Percentiles rank a stretch among this genome's conserved stretches.
phyloP scores from a whole-genome alignment of 495 filamentous ascomycete species.

The Penicillium antarcticum region DNA sequence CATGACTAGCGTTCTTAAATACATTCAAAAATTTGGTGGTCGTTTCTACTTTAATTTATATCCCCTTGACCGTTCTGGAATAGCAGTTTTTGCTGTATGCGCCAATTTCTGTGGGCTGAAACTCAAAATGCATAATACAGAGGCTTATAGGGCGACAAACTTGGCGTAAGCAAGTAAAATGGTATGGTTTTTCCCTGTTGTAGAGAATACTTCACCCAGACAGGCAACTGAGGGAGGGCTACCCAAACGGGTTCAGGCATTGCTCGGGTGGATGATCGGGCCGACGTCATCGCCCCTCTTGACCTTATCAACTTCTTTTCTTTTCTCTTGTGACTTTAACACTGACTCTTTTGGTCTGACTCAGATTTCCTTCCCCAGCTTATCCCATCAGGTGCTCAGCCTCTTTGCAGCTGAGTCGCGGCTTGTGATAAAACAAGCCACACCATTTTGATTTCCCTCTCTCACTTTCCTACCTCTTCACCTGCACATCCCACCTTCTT shows the following conservation, averaged over 20 bases:
- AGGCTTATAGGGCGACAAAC: too few species aligned
- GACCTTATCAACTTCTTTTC: slow-evolving; percentile 1
- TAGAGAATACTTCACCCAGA: too few species aligned
- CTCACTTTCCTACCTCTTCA: slow-evolving; percentile 1
- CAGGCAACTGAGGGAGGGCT: too few species aligned
- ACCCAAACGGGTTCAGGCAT: neutral
- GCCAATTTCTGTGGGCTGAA: too few species aligned
- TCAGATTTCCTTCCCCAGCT: slow-evolving; percentile 2
- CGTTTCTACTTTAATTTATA: neutral
- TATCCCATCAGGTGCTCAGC: slow-evolving; percentile 1
- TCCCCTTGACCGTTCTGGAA: neutral
- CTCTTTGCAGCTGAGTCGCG: slow-evolving; percentile 6
- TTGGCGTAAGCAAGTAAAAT: too few species aligned
- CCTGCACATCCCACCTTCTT: slow-evolving; percentile 1
- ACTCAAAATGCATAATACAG: too few species aligned
- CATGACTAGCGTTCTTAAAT: slow-evolving; percentile 15
- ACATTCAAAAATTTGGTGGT: slow-evolving; percentile 17
- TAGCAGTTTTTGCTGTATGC: too few species aligned
- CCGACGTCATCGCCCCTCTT: slow-evolving; percentile 28
- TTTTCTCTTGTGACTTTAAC: neutral
- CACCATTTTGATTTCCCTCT: neutral
- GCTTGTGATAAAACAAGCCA: slow-evolving; percentile 6
- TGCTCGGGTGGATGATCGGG: slow-evolving; percentile 6
- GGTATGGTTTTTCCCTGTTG: too few species aligned
- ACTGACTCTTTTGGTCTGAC: slow-evolving; percentile 1